phyloP scores from a whole-genome alignment of 2,329 filamentous ascomycete genomes.

The Hypoxylon sp. region DNA sequence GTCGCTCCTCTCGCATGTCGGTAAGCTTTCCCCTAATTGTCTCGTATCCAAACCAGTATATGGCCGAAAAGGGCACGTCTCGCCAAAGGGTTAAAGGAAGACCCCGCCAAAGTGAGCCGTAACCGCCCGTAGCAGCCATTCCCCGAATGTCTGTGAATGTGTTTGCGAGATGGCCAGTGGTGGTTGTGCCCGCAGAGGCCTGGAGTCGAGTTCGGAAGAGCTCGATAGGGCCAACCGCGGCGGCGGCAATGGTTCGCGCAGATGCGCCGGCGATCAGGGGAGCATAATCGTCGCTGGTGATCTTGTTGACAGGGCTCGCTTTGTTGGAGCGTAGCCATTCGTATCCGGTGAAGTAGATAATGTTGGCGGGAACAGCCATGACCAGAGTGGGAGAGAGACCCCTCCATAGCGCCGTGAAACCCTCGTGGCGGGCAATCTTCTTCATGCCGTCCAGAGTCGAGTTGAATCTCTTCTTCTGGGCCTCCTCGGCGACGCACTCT shows the following conservation, averaged over 20 bases:
- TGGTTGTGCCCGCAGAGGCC: slow-evolving; percentile 67
- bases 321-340: slow-evolving; percentile 86
- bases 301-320: slow-evolving; percentile 72
- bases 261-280: slow-evolving; percentile 81
- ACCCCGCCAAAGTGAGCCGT: slow-evolving; percentile 87
- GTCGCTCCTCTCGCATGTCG: slow-evolving; percentile 67
- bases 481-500: slow-evolving; percentile 88
- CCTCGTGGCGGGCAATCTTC: slow-evolving; percentile 96
- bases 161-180: slow-evolving; percentile 76
- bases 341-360: slow-evolving; percentile 98
- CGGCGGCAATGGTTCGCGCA: slow-evolving; percentile 81
- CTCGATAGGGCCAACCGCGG: slow-evolving; percentile 88
- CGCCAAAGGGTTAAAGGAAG: slow-evolving; percentile 92
- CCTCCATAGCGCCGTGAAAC: slow-evolving; percentile 85
- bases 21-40: slow-evolving; percentile 75
- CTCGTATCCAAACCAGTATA: slow-evolving; percentile 99
- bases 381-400: slow-evolving; percentile 91
- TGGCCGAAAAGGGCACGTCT: slow-evolving; percentile 93
- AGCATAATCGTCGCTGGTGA: slow-evolving; percentile 73
- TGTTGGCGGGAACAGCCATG: slow-evolving; percentile 94
- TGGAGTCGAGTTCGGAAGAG: slow-evolving; percentile 94
- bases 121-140: slow-evolving; percentile 81
- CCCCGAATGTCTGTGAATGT: slow-evolving; percentile 78
- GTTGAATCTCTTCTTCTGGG: slow-evolving; percentile 81
- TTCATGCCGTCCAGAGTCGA: slow-evolving; percentile 90